Conservation (phyloP, 2,329 filamentous ascomycete species). For the Annulohypoxylon truncatum region DNA sequence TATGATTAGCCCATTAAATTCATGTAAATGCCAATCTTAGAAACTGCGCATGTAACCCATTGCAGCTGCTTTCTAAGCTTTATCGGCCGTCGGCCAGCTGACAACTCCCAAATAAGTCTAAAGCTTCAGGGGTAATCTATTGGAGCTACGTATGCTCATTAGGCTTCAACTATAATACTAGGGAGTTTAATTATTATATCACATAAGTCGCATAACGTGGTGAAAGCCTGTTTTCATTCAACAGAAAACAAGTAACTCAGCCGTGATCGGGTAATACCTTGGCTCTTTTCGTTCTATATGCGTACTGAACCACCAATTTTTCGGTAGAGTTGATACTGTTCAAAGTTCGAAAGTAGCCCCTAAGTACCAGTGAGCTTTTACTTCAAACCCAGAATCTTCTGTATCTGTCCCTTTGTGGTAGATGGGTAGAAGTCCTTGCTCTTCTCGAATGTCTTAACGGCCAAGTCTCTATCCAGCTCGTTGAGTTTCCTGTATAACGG, state of each 20-base stretch:
- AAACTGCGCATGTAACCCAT: background rate
- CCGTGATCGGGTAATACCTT: background rate
- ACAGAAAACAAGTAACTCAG: background rate
- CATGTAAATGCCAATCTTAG: background rate
- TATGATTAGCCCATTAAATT: slow-evolving; percentile 11
- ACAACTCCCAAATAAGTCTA: background rate
- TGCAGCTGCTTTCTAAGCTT: background rate
- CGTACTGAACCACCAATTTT: background rate
- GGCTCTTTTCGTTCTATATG: background rate
- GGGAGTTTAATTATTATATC: background rate
- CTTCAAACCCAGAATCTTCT: slow-evolving; percentile 77
- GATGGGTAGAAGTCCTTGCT: slow-evolving; percentile 95
- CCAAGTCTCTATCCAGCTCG: slow-evolving; percentile 78
- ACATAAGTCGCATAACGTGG: background rate
- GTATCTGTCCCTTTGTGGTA: slow-evolving; percentile 86
- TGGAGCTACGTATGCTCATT: slow-evolving; percentile 18
- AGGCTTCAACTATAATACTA: slow-evolving; percentile 5
- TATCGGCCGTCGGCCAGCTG: background rate
- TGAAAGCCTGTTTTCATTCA: background rate
- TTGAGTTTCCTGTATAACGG: slow-evolving; percentile 83
- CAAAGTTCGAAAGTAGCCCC: background rate
- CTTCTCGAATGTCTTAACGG: slow-evolving; percentile 84
- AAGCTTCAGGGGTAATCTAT: background rate
- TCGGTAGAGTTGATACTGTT: background rate
- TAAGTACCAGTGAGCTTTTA: slow-evolving; percentile 24